Evolutionary conservation across 139 green algal species (phyloP).

Genomic region (Desmodesmus armatus): DNA sequence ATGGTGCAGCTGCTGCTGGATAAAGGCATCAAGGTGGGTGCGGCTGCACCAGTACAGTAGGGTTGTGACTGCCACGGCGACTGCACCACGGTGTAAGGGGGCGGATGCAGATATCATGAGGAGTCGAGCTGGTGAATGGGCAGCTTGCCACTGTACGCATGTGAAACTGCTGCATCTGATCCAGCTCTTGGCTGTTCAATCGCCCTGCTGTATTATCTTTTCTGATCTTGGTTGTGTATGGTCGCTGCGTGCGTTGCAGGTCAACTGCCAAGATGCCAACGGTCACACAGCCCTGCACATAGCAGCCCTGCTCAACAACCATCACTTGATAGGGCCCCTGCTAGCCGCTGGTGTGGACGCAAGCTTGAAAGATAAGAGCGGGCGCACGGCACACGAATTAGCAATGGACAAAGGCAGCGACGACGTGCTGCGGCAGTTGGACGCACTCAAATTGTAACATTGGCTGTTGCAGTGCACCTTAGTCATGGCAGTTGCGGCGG

Average conservation of each 20-base stretch:
- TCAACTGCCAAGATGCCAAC: constrained; percentile 38
- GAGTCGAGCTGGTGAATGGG: too few species aligned
- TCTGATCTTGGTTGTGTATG: too few species aligned
- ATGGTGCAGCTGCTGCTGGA: constrained; percentile 46
- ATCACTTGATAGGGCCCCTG: constrained; percentile 30
- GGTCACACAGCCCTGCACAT: constrained; percentile 48
- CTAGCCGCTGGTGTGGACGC: constrained; percentile 27
- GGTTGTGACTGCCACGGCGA: too few species aligned
- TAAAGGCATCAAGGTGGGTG: constrained; percentile 19
- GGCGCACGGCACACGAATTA: constrained; percentile 33
- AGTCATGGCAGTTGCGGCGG: too few species aligned
- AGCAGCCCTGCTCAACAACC: constrained; percentile 40
- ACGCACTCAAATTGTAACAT: constrained; percentile 17
- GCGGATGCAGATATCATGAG: too few species aligned
- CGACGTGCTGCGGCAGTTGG: constrained; percentile 47
- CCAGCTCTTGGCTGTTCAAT: too few species aligned
- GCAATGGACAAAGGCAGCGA: constrained; percentile 37
- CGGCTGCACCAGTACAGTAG: too few species aligned
- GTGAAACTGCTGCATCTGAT: too few species aligned
- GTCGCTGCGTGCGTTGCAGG: background rate
- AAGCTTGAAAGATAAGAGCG: constrained; percentile 25
- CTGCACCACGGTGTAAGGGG: too few species aligned
- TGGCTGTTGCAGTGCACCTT: background rate
- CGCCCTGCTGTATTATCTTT: too few species aligned
- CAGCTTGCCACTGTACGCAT: too few species aligned